Conservation (phyloP, 2,329 filamentous ascomycete species). For the Ilyonectria destructans region DNA sequence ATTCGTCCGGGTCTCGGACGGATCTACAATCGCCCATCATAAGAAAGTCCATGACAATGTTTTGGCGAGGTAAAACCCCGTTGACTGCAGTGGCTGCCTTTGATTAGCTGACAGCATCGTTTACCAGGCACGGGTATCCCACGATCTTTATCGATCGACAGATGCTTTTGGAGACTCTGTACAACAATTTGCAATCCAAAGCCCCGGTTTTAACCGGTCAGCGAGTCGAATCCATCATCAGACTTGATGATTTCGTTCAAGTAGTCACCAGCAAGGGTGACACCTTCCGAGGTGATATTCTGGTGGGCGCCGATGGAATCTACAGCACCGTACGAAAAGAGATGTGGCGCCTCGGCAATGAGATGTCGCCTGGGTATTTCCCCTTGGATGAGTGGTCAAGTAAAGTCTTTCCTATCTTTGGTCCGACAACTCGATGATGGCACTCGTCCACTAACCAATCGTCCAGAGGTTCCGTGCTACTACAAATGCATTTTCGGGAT, state of each 20-base stretch:
- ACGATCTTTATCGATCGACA: constrained; percentile 56
- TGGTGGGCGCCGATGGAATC: constrained; percentile 60
- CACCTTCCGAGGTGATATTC: constrained; percentile 49
- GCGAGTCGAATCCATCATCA: constrained; percentile 28
- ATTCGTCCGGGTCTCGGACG: neutral
- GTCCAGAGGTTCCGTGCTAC: neutral
- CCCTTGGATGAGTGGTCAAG: neutral
- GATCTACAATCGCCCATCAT: neutral
- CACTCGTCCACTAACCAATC: neutral
- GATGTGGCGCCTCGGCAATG: constrained; percentile 33
- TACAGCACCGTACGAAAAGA: constrained; percentile 55
- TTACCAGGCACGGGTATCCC: constrained; percentile 48
- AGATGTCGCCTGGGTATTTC: neutral
- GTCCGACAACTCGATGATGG: neutral
- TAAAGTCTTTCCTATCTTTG: neutral
- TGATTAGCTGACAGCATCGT: neutral
- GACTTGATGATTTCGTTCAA: constrained; percentile 27
- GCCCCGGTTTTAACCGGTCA: constrained; percentile 35
- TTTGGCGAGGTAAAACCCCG: neutral
- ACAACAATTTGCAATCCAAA: constrained; percentile 53
- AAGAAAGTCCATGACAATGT: neutral
- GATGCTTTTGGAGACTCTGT: constrained; percentile 53
- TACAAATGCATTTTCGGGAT: constrained; percentile 35
- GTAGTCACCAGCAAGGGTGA: constrained; percentile 54
- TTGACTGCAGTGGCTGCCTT: neutral